A percentile compares a stretch with the other conserved stretches of the same genome.
Conservation (phyloP, 2,329 filamentous ascomycete species). For the Aureobasidium musti region DNA sequence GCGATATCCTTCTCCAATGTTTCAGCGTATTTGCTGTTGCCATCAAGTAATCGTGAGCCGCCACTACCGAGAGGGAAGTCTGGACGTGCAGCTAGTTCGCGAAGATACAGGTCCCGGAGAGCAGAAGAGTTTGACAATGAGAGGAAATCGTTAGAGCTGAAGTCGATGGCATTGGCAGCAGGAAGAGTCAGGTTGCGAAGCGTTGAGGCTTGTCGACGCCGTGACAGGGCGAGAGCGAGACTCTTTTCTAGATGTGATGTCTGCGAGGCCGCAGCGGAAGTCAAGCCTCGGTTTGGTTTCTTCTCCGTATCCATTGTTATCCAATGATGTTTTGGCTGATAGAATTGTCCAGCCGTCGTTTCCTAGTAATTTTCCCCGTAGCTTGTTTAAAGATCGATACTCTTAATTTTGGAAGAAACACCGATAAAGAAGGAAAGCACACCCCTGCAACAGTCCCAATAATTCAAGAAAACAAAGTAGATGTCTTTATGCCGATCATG, state of each 20-base stretch:
- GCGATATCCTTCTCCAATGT: slow-evolving; percentile 61
- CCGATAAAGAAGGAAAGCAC: neutral
- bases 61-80: slow-evolving; percentile 55
- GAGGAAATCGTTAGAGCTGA: slow-evolving; percentile 68
- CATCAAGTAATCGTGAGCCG: slow-evolving; percentile 65
- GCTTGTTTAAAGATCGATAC: neutral
- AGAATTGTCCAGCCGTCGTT: neutral
- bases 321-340: neutral
- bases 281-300: neutral
- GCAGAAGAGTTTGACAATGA: slow-evolving; percentile 55
- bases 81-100: slow-evolving; percentile 46
- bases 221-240: slow-evolving; percentile 40
- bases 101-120: slow-evolving; percentile 53
- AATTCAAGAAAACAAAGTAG: neutral
- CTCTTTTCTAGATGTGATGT: slow-evolving; percentile 33
- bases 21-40: slow-evolving; percentile 63
- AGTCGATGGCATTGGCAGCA: slow-evolving; percentile 52
- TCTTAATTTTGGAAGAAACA: neutral
- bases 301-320: neutral
- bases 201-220: slow-evolving; percentile 48
- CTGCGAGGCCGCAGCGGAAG: neutral
- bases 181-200: slow-evolving; percentile 53
- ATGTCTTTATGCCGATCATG: neutral
- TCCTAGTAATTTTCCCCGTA: neutral
- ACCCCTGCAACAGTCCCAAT: neutral